Percentiles rank a stretch among this genome's conserved stretches.
Evolutionary conservation across 495 filamentous ascomycete genomes (phyloP).

Genomic region (Amorphotheca resinae): DNA sequence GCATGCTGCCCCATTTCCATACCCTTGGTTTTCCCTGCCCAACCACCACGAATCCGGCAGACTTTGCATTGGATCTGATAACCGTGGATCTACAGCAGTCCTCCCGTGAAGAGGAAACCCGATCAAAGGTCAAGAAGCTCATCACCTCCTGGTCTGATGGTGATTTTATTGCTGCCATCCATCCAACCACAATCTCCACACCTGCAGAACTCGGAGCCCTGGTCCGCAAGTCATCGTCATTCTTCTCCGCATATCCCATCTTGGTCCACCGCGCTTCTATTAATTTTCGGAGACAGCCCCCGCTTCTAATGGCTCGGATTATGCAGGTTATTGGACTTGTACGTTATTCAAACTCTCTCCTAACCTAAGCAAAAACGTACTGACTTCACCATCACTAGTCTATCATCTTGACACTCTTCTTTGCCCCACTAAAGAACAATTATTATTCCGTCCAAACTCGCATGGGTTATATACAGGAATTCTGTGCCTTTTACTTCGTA

Average conservation of each 20-base stretch:
- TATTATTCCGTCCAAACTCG: conserved; percentile 58
- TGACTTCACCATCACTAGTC: conserved; percentile 4
- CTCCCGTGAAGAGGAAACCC: conserved; percentile 41
- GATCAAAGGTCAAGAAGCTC: conserved; percentile 43
- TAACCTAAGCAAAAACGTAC: no score
- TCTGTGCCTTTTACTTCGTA: conserved; percentile 59
- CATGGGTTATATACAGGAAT: conserved; percentile 56
- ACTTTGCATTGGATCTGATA: conserved; percentile 64
- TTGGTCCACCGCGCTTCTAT: conserved; percentile 49
- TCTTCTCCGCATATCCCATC: conserved; percentile 48
- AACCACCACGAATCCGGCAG: conserved; percentile 56
- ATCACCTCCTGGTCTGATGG: conserved; percentile 39
- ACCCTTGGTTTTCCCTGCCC: conserved; percentile 49
- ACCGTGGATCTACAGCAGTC: conserved; percentile 58
- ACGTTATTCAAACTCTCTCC: background rate
- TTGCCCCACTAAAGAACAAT: conserved; percentile 54
- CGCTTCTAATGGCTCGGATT: conserved; percentile 47
- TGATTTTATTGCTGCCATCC: conserved; percentile 20
- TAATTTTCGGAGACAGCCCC: conserved; percentile 55
- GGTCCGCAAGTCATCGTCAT: conserved; percentile 45
- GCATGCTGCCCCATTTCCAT: conserved; percentile 54
- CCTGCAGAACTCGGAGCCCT: conserved; percentile 59
- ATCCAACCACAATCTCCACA: conserved; percentile 38
- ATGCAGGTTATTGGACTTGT: conserved; percentile 55
- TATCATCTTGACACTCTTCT: conserved; percentile 56